Evolutionary conservation across 2,329 filamentous ascomycete genomes (phyloP).

Genomic region (Fusarium palustre): DNA sequence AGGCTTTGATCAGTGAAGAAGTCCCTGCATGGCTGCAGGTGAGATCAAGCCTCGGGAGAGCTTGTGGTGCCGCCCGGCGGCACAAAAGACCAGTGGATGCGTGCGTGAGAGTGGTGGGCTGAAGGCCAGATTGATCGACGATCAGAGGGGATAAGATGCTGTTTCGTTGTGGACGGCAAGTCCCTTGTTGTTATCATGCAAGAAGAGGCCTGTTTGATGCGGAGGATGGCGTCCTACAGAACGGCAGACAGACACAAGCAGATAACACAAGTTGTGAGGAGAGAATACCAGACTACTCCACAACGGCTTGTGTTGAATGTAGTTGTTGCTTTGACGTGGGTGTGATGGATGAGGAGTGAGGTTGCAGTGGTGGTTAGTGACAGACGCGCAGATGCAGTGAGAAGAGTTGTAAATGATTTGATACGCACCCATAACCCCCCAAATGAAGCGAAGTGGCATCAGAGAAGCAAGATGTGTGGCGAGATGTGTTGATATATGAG

Average conservation of each 20-base stretch:
- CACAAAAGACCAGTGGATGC: constrained; percentile 47
- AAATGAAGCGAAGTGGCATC: constrained; percentile 47
- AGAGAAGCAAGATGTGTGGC: constrained; percentile 31
- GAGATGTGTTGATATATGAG: constrained; percentile 38
- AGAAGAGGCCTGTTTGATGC: constrained; percentile 24
- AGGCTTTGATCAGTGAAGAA: constrained; percentile 42
- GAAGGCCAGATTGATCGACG: constrained; percentile 49
- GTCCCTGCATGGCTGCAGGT: constrained; percentile 32
- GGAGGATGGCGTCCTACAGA: constrained; percentile 38
- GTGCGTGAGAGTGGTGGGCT: constrained; percentile 52
- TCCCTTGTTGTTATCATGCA: constrained; percentile 1
- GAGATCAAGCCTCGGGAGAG: constrained; percentile 45
- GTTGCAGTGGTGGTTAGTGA: constrained; percentile 44
- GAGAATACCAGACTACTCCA: constrained; percentile 32
- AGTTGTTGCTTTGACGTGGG: constrained; percentile 39
- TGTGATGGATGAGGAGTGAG: constrained; percentile 44
- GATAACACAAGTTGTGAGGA: constrained; percentile 2
- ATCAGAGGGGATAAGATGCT: constrained; percentile 44
- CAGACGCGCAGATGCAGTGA: constrained; percentile 48
- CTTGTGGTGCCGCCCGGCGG: constrained; percentile 43
- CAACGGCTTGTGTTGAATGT: constrained; percentile 34
- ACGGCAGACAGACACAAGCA: constrained; percentile 37
- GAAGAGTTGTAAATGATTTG: constrained; percentile 50
- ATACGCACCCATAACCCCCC: constrained; percentile 44
- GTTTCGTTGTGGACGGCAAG: constrained; percentile 38